A percentile compares a stretch with the other conserved stretches of the same genome.
These are phyloP conservation scores for Mortierella sp. DNA, from an alignment of 371 early-diverging fungal genomes.

Conservation along the genomic window DNA sequence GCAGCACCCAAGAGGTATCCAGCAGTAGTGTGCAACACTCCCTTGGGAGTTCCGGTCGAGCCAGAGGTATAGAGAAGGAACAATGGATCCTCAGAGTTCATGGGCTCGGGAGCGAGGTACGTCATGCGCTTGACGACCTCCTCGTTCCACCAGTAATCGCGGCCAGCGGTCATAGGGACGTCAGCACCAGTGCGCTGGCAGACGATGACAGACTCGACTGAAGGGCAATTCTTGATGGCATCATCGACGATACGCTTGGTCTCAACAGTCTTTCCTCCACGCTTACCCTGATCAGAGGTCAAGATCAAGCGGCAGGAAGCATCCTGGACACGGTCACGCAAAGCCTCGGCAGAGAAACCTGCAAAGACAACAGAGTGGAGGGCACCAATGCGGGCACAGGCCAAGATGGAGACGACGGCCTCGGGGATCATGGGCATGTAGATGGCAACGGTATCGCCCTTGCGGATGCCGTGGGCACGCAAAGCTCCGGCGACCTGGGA, in stretches of 20 bases:
- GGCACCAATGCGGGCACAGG: constrained; percentile 95
- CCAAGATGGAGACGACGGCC: constrained; percentile 92
- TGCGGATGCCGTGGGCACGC: constrained; percentile 81
- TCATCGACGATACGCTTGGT: constrained; percentile 94
- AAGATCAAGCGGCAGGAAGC: constrained; percentile 83
- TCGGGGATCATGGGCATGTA: constrained; percentile 99
- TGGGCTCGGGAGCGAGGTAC: constrained; percentile 86
- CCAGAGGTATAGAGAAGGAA: constrained; percentile 98
- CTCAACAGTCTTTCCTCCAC: constrained; percentile 91
- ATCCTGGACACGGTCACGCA: constrained; percentile 88
- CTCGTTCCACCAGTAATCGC: constrained; percentile 94
- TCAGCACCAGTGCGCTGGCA: constrained; percentile 86
- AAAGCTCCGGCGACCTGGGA: constrained; percentile 88
- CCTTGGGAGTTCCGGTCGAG: constrained; percentile 96
- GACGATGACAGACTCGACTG: constrained; percentile 88
- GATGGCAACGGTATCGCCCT: constrained; percentile 94
- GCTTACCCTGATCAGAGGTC: constrained; percentile 89
- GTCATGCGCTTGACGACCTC: constrained; percentile 80
- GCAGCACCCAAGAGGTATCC: constrained; percentile 96
- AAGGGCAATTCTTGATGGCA: constrained; percentile 81
- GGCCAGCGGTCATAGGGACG: constrained; percentile 76
- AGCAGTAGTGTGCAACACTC: constrained; percentile 92
- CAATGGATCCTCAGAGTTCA: constrained; percentile 94
- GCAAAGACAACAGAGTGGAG: constrained; percentile 95
- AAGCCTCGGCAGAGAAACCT: constrained; percentile 92